Conservation (phyloP, 768 basidiomycete species). For the Collybia mongolica region DNA sequence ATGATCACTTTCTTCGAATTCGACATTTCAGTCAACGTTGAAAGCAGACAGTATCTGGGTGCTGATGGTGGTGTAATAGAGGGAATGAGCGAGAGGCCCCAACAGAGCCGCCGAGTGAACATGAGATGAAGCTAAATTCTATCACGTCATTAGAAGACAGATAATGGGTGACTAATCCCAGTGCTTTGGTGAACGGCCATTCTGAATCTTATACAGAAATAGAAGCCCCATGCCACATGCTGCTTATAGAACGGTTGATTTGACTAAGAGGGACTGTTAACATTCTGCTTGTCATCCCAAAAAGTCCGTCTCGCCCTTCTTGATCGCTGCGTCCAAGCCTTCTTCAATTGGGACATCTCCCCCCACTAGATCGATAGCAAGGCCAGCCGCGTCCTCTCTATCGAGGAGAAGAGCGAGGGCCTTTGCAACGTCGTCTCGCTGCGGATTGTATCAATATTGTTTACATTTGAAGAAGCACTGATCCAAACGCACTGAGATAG, state of each 20-base stretch:
- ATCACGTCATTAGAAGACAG: too few relatives aligned
- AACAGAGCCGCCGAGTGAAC: too few relatives aligned
- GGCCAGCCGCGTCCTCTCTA: constrained; percentile 51
- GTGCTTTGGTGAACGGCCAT: too few relatives aligned
- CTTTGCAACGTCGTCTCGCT: constrained; percentile 61
- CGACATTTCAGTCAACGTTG: constrained; percentile 14
- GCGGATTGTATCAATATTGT: not conserved
- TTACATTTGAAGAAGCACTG: too few relatives aligned
- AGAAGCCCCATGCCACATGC: too few relatives aligned
- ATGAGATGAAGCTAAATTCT: too few relatives aligned
- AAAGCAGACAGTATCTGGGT: not conserved
- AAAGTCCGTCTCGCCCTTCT: constrained; percentile 47
- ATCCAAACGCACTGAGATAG: constrained; percentile 42
- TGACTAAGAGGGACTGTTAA: too few relatives aligned
- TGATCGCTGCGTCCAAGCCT: constrained; percentile 48
- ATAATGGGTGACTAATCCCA: too few relatives aligned
- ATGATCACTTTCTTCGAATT: constrained; percentile 46
- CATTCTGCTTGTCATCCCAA: constrained; percentile 19
- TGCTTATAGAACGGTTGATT: too few relatives aligned
- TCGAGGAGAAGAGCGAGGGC: constrained; percentile 46
- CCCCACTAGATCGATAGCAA: constrained; percentile 60
- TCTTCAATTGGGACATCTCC: constrained; percentile 46
- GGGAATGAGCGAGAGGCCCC: not conserved
- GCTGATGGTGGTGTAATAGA: not conserved
- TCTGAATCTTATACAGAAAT: too few relatives aligned